These are phyloP conservation scores for Termitomyces eurrhizus DNA, from an alignment of 768 basidiomycete genomes.

Conservation along the genomic window DNA sequence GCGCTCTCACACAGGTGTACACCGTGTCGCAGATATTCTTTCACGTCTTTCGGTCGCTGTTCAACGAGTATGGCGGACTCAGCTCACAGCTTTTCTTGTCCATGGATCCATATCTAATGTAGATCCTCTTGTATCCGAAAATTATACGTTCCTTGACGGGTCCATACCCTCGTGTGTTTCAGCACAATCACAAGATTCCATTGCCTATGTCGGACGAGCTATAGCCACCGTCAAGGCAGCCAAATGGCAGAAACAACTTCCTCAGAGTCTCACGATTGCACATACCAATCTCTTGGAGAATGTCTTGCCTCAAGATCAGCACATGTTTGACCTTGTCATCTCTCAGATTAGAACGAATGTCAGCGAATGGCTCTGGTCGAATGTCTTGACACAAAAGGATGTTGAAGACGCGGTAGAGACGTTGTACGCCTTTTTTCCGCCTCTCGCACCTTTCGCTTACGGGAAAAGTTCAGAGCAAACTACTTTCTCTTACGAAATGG, in stretches of 20 bases:
- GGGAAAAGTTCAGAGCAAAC: conserved; percentile 53
- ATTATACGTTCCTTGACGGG: conserved; percentile 56
- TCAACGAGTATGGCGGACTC: conserved; percentile 78
- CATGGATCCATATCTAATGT: conserved; percentile 66
- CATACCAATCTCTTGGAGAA: conserved; percentile 63
- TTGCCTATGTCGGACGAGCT: conserved; percentile 83
- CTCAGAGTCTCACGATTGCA: conserved; percentile 57
- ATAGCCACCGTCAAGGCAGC: conserved; percentile 80
- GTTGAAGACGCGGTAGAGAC: conserved; percentile 84
- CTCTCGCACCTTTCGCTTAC: conserved; percentile 7
- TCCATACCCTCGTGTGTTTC: conserved; percentile 77
- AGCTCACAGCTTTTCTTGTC: conserved; percentile 77
- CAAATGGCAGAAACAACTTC: conserved; percentile 76
- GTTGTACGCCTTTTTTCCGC: conserved; percentile 47
- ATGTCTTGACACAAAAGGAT: conserved; percentile 79
- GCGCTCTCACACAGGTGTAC: conserved; percentile 74
- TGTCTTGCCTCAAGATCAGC: conserved; percentile 72
- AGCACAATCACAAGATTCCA: conserved; percentile 69
- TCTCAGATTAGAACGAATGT: conserved; percentile 73
- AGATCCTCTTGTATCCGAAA: conserved; percentile 65
- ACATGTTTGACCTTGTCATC: conserved; percentile 72
- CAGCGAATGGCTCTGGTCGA: conserved; percentile 93
- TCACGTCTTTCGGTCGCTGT: conserved; percentile 69
- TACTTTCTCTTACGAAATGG: conserved; percentile 89
- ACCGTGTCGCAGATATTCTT: conserved; percentile 70